These are phyloP conservation scores for Circinella minor DNA, from an alignment of 371 early-diverging fungal genomes.

Conservation along the genomic window DNA sequence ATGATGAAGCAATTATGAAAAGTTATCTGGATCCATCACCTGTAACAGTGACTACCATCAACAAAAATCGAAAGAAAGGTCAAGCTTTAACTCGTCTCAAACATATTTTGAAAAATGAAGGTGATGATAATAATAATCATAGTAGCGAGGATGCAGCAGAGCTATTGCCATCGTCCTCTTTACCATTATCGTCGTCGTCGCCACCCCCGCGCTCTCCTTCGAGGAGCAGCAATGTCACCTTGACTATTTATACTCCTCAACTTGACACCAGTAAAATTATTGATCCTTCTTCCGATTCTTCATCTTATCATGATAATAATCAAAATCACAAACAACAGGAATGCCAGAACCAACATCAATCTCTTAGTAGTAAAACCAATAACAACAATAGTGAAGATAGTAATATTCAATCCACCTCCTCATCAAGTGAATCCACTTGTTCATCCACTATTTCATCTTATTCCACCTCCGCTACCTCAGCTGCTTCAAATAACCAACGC, in stretches of 20 bases:
- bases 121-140: background rate
- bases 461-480: background rate
- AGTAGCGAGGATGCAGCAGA: too few relatives aligned
- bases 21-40: slow-evolving; percentile 14
- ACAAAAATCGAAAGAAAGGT: background rate
- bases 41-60: background rate
- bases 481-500: background rate
- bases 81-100: background rate
- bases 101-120: background rate
- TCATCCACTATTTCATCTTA: slow-evolving; percentile 5
- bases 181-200: background rate
- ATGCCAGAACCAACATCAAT: too few relatives aligned
- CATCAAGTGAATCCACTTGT: background rate
- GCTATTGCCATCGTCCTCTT: too few relatives aligned
- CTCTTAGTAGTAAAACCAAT: too few relatives aligned
- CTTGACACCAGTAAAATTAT: background rate
- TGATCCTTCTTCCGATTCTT: background rate
- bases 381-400: background rate
- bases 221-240: background rate
- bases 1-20: slow-evolving; percentile 13
- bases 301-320: too few relatives aligned
- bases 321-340: too few relatives aligned
- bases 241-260: background rate
- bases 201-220: slow-evolving; percentile 15
- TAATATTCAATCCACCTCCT: background rate